phyloP scores from a whole-genome alignment of 78 protist genomes.

The Protostelium mycophagum region DNA sequence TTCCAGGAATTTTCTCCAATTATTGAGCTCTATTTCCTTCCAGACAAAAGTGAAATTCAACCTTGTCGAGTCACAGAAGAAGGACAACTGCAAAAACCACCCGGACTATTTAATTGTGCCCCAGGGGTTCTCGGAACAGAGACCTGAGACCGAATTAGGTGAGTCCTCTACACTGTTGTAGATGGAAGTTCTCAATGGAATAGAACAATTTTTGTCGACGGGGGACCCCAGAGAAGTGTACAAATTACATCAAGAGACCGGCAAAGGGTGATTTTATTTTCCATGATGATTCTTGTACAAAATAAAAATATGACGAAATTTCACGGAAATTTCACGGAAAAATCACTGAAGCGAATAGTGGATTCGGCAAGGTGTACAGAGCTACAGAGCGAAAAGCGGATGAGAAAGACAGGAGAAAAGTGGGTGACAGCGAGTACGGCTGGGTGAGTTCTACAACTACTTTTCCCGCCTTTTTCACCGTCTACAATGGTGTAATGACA shows the following conservation, averaged over 20 bases:
- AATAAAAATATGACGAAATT: no score
- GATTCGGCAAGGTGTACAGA: not conserved
- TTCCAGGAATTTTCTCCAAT: not conserved
- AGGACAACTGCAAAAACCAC: not conserved
- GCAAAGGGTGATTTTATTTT: not conserved
- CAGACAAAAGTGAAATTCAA: not conserved
- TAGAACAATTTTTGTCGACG: not conserved
- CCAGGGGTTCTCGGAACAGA: no score
- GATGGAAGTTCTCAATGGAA: no score
- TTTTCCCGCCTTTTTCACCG: not conserved
- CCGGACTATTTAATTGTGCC: not conserved
- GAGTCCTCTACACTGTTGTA: no score
- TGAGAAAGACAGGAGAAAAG: not conserved
- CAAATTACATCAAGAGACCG: not conserved
- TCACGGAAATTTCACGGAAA: no score
- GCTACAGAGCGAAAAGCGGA: not conserved
- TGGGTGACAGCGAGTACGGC: not conserved
- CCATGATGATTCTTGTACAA: no score
- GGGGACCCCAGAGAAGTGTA: not conserved
- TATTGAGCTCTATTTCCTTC: not conserved
- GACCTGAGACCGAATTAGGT: no score
- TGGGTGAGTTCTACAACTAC: constrained; percentile 2
- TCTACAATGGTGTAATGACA: not conserved
- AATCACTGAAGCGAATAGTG: not conserved
- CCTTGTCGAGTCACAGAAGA: not conserved